Conservation (phyloP, 306 rosid species). For the Geum urbanum region DNA sequence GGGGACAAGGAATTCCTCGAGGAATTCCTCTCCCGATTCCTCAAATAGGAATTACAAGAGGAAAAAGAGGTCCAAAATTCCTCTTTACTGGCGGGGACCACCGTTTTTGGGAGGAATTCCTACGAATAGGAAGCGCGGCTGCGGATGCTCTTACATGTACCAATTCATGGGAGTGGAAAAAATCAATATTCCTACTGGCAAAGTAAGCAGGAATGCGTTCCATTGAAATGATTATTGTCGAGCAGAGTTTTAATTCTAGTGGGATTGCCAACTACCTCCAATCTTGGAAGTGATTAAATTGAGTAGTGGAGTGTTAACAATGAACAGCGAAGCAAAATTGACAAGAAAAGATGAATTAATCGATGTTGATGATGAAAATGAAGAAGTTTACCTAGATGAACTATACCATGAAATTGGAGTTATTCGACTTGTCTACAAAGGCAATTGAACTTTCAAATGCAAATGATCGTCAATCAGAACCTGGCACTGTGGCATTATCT, state of each 20-base stretch:
- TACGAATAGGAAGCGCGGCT: too few species aligned
- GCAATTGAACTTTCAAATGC: constrained; percentile 1
- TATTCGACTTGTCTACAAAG: neutral
- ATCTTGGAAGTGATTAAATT: neutral
- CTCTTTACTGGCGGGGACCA: too few species aligned
- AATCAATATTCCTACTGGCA: neutral
- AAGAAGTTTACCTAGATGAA: constrained; percentile 9
- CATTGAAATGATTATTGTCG: neutral
- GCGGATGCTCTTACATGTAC: too few species aligned
- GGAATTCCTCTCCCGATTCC: too few species aligned
- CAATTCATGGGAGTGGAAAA: neutral
- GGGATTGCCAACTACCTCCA: neutral
- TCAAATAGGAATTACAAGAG: too few species aligned
- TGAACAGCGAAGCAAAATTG: constrained; percentile 6
- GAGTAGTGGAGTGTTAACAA: neutral
- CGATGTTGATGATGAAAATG: constrained; percentile 17
- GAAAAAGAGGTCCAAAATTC: too few species aligned
- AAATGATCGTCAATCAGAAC: neutral
- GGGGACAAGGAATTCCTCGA: too few species aligned
- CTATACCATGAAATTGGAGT: neutral
- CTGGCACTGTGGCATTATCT: neutral
- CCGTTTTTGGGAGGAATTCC: too few species aligned
- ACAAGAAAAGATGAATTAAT: constrained; percentile 7
- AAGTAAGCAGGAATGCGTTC: constrained; percentile 2
- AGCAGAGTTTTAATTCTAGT: neutral